Base-by-base conservation (phyloP, 169 alveolate species). In the Plasmodium billcollinsi region DNA sequence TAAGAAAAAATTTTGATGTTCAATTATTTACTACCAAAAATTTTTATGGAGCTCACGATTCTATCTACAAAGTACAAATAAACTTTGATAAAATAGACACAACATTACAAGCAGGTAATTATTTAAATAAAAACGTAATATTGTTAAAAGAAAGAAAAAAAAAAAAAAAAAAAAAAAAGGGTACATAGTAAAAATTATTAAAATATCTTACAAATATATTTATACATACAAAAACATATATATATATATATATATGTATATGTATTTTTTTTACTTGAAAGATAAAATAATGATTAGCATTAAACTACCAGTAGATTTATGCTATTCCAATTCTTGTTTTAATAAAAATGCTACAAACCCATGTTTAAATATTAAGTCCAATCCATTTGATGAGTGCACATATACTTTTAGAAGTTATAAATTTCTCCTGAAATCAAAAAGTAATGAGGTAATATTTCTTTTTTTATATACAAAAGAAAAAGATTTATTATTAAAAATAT, bases 321-420 rank as follows among this genome's bases (percentile, higher is more conserved):
- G 89, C 75, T 75, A 75, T 20, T 49, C 89, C 49, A 75, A 63
- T 56, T 75, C 74, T 39, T 75, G 89, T 56, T 75, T 75, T 54
- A 24, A 56, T 12, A 49, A 20, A 63, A 61, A 75, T 56, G 1
- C 54, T 14, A 69, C 62, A 29, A 67, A 75, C 24, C 89, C 89
- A 4, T 75, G 89, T 50, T 33, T 56, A 9, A 75, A 75, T 66
- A 26, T 75, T 1, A 75, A 75, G 21, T 8, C 67, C 6, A 54
- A 18, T 39, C 75, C 67, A 8, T 75, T 75, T 54, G 89, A 75
- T 12, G 59, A 63, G 18, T 75, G 89, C 69, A 26, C 76, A 1
- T 75, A 75, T 54, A 75, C 14, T 7, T 75, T 63, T 43, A 24
- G 69, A 67, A 75, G 62, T 20, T 50, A 75, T 54, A 66, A 75